Conservation (phyloP, 2,329 filamentous ascomycete genomes). For the Ciborinia camelliae region DNA sequence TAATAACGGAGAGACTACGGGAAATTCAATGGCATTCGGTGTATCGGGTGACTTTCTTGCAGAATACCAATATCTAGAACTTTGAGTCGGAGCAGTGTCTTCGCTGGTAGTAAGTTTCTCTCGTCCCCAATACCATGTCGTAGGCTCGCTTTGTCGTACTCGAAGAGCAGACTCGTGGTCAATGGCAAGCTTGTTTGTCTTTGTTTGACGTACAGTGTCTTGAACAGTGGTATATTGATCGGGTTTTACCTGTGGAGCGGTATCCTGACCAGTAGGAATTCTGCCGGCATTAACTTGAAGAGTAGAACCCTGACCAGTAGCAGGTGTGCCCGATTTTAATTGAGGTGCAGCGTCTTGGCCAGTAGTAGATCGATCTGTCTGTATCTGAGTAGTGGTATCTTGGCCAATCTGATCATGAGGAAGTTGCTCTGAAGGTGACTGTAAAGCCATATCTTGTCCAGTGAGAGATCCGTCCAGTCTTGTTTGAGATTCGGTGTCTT, state of each 20-base stretch:
- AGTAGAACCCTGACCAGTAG: not conserved
- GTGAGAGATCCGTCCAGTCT: not conserved
- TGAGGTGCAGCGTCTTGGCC: not conserved
- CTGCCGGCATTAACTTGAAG: not conserved
- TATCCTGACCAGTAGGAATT: not conserved
- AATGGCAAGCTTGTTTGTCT: not conserved
- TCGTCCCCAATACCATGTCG: not conserved
- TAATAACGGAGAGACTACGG: not conserved
- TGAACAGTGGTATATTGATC: not conserved
- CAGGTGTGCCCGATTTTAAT: not conserved
- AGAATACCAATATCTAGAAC: not conserved
- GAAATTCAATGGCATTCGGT: not conserved
- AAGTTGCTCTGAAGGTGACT: not conserved
- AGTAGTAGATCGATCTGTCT: not conserved
- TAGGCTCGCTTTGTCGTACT: not conserved
- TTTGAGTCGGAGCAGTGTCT: not conserved
- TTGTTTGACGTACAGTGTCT: not conserved
- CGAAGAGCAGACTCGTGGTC: not conserved
- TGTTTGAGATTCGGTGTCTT: too few species aligned
- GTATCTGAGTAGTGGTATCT: not conserved
- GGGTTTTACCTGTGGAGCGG: not conserved
- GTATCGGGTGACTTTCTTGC: not conserved
- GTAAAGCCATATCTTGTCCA: not conserved
- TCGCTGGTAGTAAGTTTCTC: not conserved
- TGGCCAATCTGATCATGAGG: not conserved